These are phyloP conservation scores for Chlamydomonas sp. DNA, from an alignment of 139 green algal genomes.

Conservation along the genomic window DNA sequence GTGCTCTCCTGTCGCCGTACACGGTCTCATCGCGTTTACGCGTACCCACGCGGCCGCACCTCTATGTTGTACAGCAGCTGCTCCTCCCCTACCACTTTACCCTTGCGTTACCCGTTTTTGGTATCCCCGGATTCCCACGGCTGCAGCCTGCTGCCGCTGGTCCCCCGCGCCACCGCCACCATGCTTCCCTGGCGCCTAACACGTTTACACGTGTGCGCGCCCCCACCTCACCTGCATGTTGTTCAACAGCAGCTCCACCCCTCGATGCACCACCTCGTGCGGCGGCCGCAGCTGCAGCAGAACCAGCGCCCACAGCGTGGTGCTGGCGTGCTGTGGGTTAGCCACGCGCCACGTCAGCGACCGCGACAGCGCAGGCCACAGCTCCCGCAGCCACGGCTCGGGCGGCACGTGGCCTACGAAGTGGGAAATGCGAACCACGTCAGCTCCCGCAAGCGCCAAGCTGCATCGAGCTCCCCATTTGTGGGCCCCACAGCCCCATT, in stretches of 20 bases:
- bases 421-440: background rate
- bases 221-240: slow-evolving; percentile 7
- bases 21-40: too few species aligned
- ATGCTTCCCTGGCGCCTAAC: too few species aligned
- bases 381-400: background rate
- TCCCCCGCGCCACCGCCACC: background rate
- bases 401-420: background rate
- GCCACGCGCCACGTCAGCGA: background rate
- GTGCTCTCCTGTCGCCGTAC: too few species aligned
- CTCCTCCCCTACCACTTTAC: too few species aligned
- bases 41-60: too few species aligned
- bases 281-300: slow-evolving; percentile 16
- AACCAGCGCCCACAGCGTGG: slow-evolving; percentile 23
- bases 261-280: background rate
- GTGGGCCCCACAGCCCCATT: slow-evolving; percentile 21
- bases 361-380: background rate
- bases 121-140: too few species aligned
- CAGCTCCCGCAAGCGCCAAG: too few species aligned
- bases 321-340: slow-evolving; percentile 30
- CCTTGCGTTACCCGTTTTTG: too few species aligned
- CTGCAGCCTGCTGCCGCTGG: too few species aligned
- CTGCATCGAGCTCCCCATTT: too few species aligned
- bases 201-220: too few species aligned
- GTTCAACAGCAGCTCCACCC: background rate
- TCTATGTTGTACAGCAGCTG: too few species aligned